Base-by-base conservation (phyloP, 2,329 filamentous ascomycete genomes). In the Fusarium subtropicale region DNA sequence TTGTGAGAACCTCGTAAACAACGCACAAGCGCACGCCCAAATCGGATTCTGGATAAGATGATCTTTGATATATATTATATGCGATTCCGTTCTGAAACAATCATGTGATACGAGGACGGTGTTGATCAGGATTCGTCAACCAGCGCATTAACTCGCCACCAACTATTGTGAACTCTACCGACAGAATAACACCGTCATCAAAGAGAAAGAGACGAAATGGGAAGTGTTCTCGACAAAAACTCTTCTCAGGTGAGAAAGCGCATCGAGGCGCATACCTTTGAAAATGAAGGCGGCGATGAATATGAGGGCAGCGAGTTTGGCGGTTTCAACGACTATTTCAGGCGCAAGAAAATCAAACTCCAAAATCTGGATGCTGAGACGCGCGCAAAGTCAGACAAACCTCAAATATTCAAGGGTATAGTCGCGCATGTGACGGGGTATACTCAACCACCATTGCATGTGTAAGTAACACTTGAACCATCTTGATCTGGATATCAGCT, bases 391-490 rank as follows among this genome's bases (percentile, higher is more conserved):
- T 80, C 82, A 1, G 89, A 91, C 70, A 93, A 92, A 68, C 93
- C 94, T 12, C 89, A 88, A 66, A 93, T 99, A 54, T 99, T 99
- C 84, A 93, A 91, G 71, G 94, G 93, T 1, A 86, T 98, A 11
- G 94, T 97, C 15, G 93, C 91, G 12, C 93, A 97, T 79, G 91
- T 99, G 26, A 97, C 94, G 73, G 96, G 96, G 50, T 99, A 98
- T 77, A 99, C 96, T 1, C 95, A 98, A 74, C 96, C 96, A 1
- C 93, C 94, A 2, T 83, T 97, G 55, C 94, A 94, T 72, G 89
- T 97, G 84, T 84, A 74, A 74, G 84, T 77, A 13, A 15, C 22
- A 11, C 10, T n/a, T 12, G 12, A 7, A 42, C 24, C 22, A 18
- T 42, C 30, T 41, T 28, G 5, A 16, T 7, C 11, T 16, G 33